Evolutionary conservation across 495 filamentous ascomycete genomes (phyloP).

Genomic region (Hypomontagnella monticulosa): DNA sequence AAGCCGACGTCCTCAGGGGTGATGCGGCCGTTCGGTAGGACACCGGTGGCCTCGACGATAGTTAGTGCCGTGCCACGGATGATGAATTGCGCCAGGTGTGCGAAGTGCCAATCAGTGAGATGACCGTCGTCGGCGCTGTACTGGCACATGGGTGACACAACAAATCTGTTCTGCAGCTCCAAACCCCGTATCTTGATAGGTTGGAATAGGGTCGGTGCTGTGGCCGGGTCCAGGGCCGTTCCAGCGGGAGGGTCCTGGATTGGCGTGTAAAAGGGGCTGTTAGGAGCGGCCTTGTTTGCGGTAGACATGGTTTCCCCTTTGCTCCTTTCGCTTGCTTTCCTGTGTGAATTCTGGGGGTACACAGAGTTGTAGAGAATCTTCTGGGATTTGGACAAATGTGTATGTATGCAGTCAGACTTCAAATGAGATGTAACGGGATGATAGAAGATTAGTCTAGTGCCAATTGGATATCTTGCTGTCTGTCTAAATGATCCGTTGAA

Average conservation of each 20-base stretch:
- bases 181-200: slow-evolving; percentile 72
- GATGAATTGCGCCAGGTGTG: slow-evolving; percentile 69
- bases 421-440: background rate
- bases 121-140: slow-evolving; percentile 75
- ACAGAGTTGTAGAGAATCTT: background rate
- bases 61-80: slow-evolving; percentile 71
- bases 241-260: slow-evolving; percentile 64
- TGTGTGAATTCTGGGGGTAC: too few relatives aligned
- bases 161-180: slow-evolving; percentile 78
- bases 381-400: too few relatives aligned
- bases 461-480: too few relatives aligned
- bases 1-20: slow-evolving; percentile 74
- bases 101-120: slow-evolving; percentile 75
- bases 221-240: slow-evolving; percentile 58
- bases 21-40: slow-evolving; percentile 75
- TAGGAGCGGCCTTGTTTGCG: slow-evolving; percentile 46
- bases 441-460: background rate
- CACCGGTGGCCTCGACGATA: slow-evolving; percentile 74
- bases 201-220: slow-evolving; percentile 69
- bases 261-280: slow-evolving; percentile 68
- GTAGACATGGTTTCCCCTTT: slow-evolving; percentile 2
- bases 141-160: slow-evolving; percentile 70
- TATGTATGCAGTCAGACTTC: too few relatives aligned
- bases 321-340: background rate
- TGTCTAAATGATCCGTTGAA: too few relatives aligned